A percentile compares a stretch with the other conserved stretches of the same genome.
Conservation (phyloP, 2,329 filamentous ascomycete genomes). For the Periconia sp. region DNA sequence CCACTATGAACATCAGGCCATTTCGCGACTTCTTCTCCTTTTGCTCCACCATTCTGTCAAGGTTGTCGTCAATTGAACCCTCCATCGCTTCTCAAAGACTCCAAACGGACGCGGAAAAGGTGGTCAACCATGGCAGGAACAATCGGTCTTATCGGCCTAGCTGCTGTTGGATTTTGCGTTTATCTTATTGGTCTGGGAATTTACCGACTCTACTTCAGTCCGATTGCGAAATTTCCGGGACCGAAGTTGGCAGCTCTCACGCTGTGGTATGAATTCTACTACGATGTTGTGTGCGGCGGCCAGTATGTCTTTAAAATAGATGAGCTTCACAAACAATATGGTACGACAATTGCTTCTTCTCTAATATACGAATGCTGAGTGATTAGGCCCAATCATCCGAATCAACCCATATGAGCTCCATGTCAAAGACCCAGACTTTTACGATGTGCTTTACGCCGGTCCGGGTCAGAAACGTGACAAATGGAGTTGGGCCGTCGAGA, state of each 20-base stretch:
- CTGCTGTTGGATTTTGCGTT: too few relatives aligned
- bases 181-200: too few relatives aligned
- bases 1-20: too few relatives aligned
- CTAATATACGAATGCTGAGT: too few relatives aligned
- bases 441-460: slow-evolving; percentile 37
- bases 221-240: slow-evolving; percentile 26
- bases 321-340: slow-evolving; percentile 37
- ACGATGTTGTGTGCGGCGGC: slow-evolving; percentile 29
- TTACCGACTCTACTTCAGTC: slow-evolving; percentile 9
- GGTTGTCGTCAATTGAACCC: too few relatives aligned
- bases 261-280: slow-evolving; percentile 32
- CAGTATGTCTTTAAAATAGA: slow-evolving; percentile 39
- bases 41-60: too few relatives aligned
- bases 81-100: too few relatives aligned
- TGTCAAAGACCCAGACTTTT: slow-evolving; percentile 33
- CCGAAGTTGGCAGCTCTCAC: slow-evolving; percentile 32
- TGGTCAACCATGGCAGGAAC: too few relatives aligned
- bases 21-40: too few relatives aligned
- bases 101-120: too few relatives aligned
- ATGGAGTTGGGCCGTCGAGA: slow-evolving; percentile 25
- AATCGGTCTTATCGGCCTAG: too few relatives aligned
- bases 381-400: slow-evolving; percentile 22
- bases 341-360: background rate
- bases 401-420: slow-evolving; percentile 39
- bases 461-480: slow-evolving; percentile 29